Evolutionary conservation across 2,329 filamentous ascomycete species (phyloP).

Genomic region (Chaetomiaceae sp.): DNA sequence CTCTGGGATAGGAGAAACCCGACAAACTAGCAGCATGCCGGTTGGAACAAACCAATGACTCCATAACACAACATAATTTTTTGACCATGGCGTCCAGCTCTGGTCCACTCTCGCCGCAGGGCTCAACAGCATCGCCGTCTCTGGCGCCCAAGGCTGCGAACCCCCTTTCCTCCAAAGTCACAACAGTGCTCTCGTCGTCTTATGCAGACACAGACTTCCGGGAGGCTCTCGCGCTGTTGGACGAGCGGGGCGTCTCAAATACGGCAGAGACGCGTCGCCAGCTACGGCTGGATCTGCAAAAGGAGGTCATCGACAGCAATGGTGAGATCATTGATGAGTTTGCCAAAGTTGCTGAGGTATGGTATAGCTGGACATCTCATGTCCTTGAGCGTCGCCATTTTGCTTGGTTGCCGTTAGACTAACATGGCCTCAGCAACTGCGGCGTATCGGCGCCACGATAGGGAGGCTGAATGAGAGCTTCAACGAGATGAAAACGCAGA

Average conservation of each 20-base stretch:
- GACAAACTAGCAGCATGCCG: not conserved
- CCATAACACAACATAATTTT: not conserved
- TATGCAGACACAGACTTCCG: conserved; percentile 91
- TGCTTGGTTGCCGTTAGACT: no score
- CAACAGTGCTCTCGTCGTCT: conserved; percentile 80
- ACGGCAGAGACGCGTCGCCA: conserved; percentile 73
- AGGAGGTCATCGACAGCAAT: conserved; percentile 90
- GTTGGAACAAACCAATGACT: not conserved
- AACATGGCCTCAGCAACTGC: conserved; percentile 63
- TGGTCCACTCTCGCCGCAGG: conserved; percentile 32
- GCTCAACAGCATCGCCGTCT: conserved; percentile 30
- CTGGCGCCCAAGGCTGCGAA: conserved; percentile 41
- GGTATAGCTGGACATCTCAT: conserved; percentile 28
- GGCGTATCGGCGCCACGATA: conserved; percentile 75
- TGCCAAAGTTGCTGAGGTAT: conserved; percentile 79
- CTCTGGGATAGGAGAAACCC: not conserved
- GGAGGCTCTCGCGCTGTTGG: conserved; percentile 74
- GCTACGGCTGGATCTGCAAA: conserved; percentile 77
- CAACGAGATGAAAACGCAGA: conserved; percentile 72
- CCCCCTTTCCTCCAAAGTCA: conserved; percentile 76
- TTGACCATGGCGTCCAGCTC: conserved; percentile 14
- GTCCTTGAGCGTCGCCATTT: no score
- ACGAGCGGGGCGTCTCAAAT: conserved; percentile 66
- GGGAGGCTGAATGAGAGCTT: conserved; percentile 74
- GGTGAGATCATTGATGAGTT: conserved; percentile 85